Base-by-base conservation (phyloP, 306 rosid genomes). In the Lablab purpureus region DNA sequence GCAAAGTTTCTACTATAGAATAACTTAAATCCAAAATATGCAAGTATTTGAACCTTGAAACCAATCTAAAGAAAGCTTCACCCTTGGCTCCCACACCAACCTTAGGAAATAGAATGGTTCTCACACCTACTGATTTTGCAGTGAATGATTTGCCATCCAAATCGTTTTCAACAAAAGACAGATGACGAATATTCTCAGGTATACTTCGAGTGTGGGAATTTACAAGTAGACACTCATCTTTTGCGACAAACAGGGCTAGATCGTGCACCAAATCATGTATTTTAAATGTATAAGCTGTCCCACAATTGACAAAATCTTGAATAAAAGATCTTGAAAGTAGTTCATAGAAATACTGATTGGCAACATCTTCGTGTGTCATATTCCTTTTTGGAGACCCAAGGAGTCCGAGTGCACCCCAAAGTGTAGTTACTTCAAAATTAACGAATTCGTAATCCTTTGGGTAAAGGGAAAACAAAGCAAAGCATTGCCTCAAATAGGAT, bases 391-490 rank as follows among this genome's bases (percentile, higher is more conserved):
- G 49, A n/a, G 81, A 67, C 5, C 49, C 72, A 55, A 82, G 86
- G 43, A 84, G 17, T 14, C 84, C 88, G 0, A 56, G 77, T 73
- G 87, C 82, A 71, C 60, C 74, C 88, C 90, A 87, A 25, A 79
- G 27, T 0, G 0, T 0, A n/a, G 34, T 27, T 74, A 82, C 7
- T 0, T 19, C 9, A 1, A 14, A 55, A 14, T n/a, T 67, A 0
- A 0, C 0, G 22, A 71, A 76, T 2, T 0, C 1, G 30, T 9
- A 14, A 49, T 76, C 79, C 58, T 63, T 77, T 43, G 77, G 63
- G 8, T 5, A 82, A 19, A 82, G 70, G 3, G 75, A 71, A 13
- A 77, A 85, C 11, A 40, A 63, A 23, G 84, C 81, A 76, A 87
- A 82, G 11, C 90, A 84, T 41, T 12, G 63, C 7, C 59, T 87